Conservation (phyloP, 1,139 yeast genomes). For the Diutina ranongensis region DNA sequence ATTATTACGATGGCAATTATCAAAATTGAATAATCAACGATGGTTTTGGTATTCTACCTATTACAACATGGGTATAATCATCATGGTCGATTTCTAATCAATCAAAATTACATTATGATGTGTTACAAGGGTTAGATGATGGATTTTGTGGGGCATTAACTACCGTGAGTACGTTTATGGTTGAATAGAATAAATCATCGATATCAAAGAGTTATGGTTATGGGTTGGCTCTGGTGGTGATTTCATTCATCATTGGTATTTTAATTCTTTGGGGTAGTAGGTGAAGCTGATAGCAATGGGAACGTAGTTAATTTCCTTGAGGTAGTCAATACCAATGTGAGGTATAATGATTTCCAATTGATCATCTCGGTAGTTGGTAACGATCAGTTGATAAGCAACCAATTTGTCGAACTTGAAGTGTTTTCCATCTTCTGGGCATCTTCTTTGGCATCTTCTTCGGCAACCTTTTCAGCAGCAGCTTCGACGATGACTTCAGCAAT, state of each 20-base stretch:
- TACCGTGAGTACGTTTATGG: constrained; percentile 68
- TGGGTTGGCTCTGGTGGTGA: constrained; percentile 23
- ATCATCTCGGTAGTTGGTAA: constrained; percentile 27
- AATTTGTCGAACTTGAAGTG: constrained; percentile 33
- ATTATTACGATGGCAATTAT: constrained; percentile 40
- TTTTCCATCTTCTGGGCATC: constrained; percentile 18
- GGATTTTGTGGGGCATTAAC: constrained; percentile 76
- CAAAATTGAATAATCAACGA: constrained; percentile 35
- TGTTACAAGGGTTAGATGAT: constrained; percentile 44
- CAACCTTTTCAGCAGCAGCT: background rate
- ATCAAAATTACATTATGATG: constrained; percentile 31
- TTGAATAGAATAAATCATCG: constrained; percentile 41
- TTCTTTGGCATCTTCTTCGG: background rate
- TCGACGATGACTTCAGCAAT: background rate
- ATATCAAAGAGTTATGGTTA: constrained; percentile 25
- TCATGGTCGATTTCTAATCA: constrained; percentile 16
- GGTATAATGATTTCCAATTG: constrained; percentile 37
- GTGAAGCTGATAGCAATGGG: constrained; percentile 14
- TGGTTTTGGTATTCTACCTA: constrained; percentile 30
- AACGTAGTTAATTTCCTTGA: constrained; percentile 15
- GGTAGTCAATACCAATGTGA: constrained; percentile 19
- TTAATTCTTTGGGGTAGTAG: constrained; percentile 32
- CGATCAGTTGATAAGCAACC: constrained; percentile 27
- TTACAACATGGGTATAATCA: constrained; percentile 32
- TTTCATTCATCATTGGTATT: constrained; percentile 29